These are phyloP conservation scores for Monascus purpureus DNA, from an alignment of 495 filamentous ascomycete genomes.

Conservation along the genomic window DNA sequence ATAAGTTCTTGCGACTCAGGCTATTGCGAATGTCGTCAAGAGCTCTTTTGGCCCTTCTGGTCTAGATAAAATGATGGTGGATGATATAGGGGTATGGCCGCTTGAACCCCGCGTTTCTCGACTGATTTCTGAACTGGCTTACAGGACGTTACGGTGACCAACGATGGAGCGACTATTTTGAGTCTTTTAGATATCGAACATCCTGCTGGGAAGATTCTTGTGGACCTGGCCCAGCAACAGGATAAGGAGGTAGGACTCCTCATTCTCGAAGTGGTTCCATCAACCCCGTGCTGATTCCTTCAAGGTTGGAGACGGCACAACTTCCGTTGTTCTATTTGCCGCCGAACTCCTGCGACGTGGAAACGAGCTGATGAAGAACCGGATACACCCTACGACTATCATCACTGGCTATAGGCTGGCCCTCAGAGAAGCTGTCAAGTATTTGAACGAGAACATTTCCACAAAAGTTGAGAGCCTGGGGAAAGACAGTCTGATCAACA, in stretches of 20 bases:
- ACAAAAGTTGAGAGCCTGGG: constrained; percentile 86
- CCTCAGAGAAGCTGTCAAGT: constrained; percentile 90
- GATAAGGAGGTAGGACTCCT: constrained; percentile 64
- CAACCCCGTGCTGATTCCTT: constrained; percentile 7
- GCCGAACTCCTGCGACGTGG: constrained; percentile 86
- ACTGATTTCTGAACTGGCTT: constrained; percentile 1
- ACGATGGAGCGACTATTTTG: constrained; percentile 95
- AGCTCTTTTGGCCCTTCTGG: constrained; percentile 96
- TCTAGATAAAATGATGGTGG: constrained; percentile 99
- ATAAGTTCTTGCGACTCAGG: constrained; percentile 82
- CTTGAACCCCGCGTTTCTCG: constrained; percentile 13
- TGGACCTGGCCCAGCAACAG: constrained; percentile 95
- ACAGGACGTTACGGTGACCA: constrained; percentile 96
- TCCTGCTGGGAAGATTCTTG: constrained; percentile 94
- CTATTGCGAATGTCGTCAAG: constrained; percentile 97
- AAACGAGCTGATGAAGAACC: constrained; percentile 98
- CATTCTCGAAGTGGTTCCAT: background rate
- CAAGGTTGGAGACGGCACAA: constrained; percentile 89
- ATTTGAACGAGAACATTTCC: constrained; percentile 96
- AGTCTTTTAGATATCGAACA: constrained; percentile 92
- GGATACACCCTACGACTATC: constrained; percentile 98
- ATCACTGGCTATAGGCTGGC: constrained; percentile 96
- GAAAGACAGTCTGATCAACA: constrained; percentile 78
- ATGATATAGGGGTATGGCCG: constrained; percentile 79
- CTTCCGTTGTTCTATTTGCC: constrained; percentile 93